A percentile compares a stretch with the other conserved stretches of the same genome.
Conservation (phyloP, 441 rosid genomes). For the Pelargonium myrrhifolium region DNA sequence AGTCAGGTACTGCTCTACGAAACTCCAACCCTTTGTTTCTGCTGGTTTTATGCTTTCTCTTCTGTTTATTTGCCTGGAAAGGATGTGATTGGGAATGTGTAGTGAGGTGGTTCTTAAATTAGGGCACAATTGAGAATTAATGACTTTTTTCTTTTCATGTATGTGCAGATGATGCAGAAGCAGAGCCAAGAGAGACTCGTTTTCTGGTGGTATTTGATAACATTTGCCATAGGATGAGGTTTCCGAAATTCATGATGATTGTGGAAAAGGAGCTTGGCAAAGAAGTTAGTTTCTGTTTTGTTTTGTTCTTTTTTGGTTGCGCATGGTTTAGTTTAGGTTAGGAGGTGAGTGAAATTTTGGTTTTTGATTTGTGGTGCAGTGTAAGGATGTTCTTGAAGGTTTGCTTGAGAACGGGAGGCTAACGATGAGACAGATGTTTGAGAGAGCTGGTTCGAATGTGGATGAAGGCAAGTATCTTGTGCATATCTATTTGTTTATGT, state of each 20-base stretch:
- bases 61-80: not conserved
- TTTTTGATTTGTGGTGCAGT: constrained; percentile 27
- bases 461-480: constrained; percentile 35
- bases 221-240: constrained; percentile 65
- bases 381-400: constrained; percentile 51
- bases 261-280: constrained; percentile 40
- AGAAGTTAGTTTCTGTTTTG: constrained; percentile 29
- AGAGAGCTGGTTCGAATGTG: constrained; percentile 38
- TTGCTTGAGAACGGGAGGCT: constrained; percentile 86
- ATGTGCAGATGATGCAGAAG: constrained; percentile 39
- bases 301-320: not conserved
- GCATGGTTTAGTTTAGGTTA: constrained; percentile 4
- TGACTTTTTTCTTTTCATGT: not conserved
- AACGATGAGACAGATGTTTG: constrained; percentile 60
- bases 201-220: constrained; percentile 55
- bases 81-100: not conserved
- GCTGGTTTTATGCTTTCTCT: not conserved
- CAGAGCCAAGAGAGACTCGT: constrained; percentile 40
- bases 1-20: constrained; percentile 30
- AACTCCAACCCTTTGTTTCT: not conserved
- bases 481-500: not conserved
- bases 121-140: not conserved
- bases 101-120: not conserved
- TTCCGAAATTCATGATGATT: constrained; percentile 47
- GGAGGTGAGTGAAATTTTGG: not conserved